These are phyloP conservation scores for Millerozyma acaciae DNA, from an alignment of 805 yeast species.

Conservation along the genomic window DNA sequence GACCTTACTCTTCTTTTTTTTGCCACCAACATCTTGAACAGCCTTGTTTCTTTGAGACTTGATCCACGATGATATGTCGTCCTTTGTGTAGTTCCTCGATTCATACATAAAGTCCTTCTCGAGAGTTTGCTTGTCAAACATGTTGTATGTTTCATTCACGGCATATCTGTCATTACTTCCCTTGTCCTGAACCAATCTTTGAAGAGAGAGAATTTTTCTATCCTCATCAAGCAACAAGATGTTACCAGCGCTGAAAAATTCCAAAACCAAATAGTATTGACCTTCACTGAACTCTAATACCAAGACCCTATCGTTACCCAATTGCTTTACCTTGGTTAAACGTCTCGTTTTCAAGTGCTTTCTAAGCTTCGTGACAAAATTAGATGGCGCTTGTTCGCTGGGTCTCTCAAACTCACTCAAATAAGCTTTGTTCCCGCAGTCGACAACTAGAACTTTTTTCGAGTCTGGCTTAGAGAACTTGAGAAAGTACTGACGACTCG, in stretches of 20 bases:
- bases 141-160: slow-evolving; percentile 66
- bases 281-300: slow-evolving; percentile 87
- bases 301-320: slow-evolving; percentile 77
- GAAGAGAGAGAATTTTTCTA: slow-evolving; percentile 63
- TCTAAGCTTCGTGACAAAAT: slow-evolving; percentile 79
- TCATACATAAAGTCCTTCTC: slow-evolving; percentile 13
- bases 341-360: slow-evolving; percentile 82
- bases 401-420: slow-evolving; percentile 78
- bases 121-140: slow-evolving; percentile 56
- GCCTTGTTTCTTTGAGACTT: slow-evolving; percentile 26
- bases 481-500: slow-evolving; percentile 67
- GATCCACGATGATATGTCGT: slow-evolving; percentile 39
- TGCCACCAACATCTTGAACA: slow-evolving; percentile 4
- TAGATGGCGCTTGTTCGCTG: slow-evolving; percentile 76
- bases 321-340: slow-evolving; percentile 65
- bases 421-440: slow-evolving; percentile 82
- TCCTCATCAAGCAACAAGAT: slow-evolving; percentile 71
- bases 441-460: slow-evolving; percentile 69
- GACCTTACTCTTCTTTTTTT: slow-evolving; percentile 41
- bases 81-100: slow-evolving; percentile 20
- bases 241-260: slow-evolving; percentile 95
- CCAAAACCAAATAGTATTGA: slow-evolving; percentile 68
- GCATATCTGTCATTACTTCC: slow-evolving; percentile 62
- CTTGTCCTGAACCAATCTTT: slow-evolving; percentile 74
- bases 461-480: slow-evolving; percentile 84